Percentiles rank a stretch among this genome's conserved stretches.
Conservation (phyloP, 2,329 filamentous ascomycete species). For the Lasiodiplodia theobromae region DNA sequence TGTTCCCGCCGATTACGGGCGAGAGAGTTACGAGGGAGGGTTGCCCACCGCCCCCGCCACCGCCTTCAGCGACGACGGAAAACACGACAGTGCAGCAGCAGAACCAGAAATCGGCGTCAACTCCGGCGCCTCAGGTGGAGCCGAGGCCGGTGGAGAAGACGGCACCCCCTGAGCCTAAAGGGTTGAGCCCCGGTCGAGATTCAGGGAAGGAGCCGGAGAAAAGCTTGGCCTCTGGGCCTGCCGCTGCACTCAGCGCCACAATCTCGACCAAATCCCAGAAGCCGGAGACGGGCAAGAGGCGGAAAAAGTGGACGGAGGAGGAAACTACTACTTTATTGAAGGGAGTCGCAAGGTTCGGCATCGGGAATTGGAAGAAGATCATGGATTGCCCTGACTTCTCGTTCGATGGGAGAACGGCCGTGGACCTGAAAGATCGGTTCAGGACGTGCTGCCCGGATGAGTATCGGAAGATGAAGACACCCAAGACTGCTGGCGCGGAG, state of each 20-base stretch:
- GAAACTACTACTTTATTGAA: conserved; percentile 65
- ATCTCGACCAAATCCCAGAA: conserved; percentile 8
- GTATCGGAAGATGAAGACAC: conserved; percentile 43
- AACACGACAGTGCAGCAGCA: background rate
- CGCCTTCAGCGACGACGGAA: background rate
- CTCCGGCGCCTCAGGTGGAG: background rate
- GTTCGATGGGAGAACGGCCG: conserved; percentile 65
- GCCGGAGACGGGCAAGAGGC: conserved; percentile 9
- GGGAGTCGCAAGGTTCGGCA: conserved; percentile 67
- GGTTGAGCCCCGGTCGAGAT: background rate
- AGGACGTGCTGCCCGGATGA: conserved; percentile 62
- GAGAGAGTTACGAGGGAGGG: conserved; percentile 43
- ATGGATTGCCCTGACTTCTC: conserved; percentile 62
- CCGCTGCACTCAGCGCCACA: background rate
- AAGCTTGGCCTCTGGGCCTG: background rate
- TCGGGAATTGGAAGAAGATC: conserved; percentile 71
- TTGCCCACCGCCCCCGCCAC: background rate
- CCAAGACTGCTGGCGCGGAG: background rate
- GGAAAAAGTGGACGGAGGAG: conserved; percentile 68
- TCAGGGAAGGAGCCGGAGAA: background rate
- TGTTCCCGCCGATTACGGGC: conserved; percentile 67
- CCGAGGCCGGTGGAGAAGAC: background rate
- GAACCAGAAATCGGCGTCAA: conserved; percentile 2
- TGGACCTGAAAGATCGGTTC: conserved; percentile 69
- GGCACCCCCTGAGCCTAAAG: background rate